A percentile compares a stretch with the other conserved stretches of the same genome.
phyloP scores from a whole-genome alignment of 306 rosid species.

The Ormosia semicastrata region DNA sequence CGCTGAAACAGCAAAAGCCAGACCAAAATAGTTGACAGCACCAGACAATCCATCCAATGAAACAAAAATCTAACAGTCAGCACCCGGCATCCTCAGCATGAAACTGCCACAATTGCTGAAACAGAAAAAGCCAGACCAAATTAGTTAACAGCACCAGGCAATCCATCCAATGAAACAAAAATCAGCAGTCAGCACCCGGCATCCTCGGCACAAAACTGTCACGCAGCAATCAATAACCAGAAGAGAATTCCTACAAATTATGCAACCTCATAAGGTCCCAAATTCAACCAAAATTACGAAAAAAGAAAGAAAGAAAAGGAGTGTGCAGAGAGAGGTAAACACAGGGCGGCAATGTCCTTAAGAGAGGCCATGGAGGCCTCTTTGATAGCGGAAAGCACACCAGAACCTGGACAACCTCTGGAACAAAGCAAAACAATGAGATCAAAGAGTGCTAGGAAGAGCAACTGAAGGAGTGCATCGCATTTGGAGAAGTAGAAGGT shows the following conservation, averaged over 20 bases:
- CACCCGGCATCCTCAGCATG: too few relatives aligned
- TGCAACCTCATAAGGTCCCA: not conserved
- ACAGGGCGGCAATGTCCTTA: conserved; percentile 73
- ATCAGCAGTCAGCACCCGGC: too few relatives aligned
- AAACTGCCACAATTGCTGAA: conserved; percentile 47
- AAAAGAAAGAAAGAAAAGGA: not conserved
- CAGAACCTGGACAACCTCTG: conserved; percentile 89
- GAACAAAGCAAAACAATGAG: not conserved
- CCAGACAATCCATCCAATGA: too few relatives aligned
- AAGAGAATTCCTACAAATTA: conserved; percentile 59
- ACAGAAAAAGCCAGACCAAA: too few relatives aligned
- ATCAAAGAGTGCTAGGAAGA: not conserved
- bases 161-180: too few relatives aligned
- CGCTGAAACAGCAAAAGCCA: conserved; percentile 38
- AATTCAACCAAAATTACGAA: not conserved
- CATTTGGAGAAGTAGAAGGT: conserved; percentile 17
- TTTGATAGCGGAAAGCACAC: conserved; percentile 65
- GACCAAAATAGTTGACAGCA: too few relatives aligned
- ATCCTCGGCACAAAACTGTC: too few relatives aligned
- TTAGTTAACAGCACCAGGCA: too few relatives aligned
- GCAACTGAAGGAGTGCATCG: not conserved
- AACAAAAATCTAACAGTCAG: too few relatives aligned
- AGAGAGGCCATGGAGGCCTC: conserved; percentile 82
- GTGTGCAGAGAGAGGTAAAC: conserved; percentile 6
- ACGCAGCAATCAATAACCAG: conserved; percentile 79